A percentile compares a stretch with the other conserved stretches of the same genome.
phyloP scores from a whole-genome alignment of 495 filamentous ascomycete species.

The Hypoxylon perforatum region DNA sequence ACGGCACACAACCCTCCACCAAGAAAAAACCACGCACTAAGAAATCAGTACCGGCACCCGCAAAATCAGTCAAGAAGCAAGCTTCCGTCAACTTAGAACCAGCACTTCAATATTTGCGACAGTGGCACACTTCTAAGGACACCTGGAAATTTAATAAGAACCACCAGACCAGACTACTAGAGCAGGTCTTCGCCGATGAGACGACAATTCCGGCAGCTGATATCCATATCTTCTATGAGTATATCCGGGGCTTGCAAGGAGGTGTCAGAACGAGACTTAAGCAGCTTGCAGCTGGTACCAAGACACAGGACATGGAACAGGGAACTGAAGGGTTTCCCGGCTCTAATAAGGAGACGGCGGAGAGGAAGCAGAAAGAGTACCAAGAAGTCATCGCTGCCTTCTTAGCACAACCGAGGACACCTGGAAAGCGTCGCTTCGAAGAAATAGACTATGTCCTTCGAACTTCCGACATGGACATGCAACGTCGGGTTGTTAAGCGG shows the following conservation, averaged over 20 bases:
- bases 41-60: slow-evolving; percentile 34
- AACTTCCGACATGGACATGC: slow-evolving; percentile 56
- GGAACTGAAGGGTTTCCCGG: slow-evolving; percentile 53
- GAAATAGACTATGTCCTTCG: slow-evolving; percentile 60
- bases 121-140: slow-evolving; percentile 71
- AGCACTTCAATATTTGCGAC: slow-evolving; percentile 76
- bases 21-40: slow-evolving; percentile 50
- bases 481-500: slow-evolving; percentile 59
- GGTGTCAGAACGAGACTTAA: slow-evolving; percentile 70
- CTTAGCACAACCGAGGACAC: slow-evolving; percentile 45
- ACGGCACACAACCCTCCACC: slow-evolving; percentile 39
- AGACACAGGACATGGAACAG: slow-evolving; percentile 60
- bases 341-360: slow-evolving; percentile 54
- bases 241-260: slow-evolving; percentile 78
- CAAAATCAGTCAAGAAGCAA: slow-evolving; percentile 47
- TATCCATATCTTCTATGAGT: slow-evolving; percentile 71
- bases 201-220: slow-evolving; percentile 71
- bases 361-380: slow-evolving; percentile 62
- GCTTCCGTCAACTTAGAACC: slow-evolving; percentile 62
- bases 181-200: slow-evolving; percentile 77
- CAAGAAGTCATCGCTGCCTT: slow-evolving; percentile 63
- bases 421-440: slow-evolving; percentile 51
- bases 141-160: slow-evolving; percentile 96
- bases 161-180: slow-evolving; percentile 82
- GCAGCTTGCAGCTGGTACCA: slow-evolving; percentile 68